A percentile compares a stretch with the other conserved stretches of the same genome.
Evolutionary conservation across 495 filamentous ascomycete species (phyloP).

Genomic region (Podospora anserina): DNA sequence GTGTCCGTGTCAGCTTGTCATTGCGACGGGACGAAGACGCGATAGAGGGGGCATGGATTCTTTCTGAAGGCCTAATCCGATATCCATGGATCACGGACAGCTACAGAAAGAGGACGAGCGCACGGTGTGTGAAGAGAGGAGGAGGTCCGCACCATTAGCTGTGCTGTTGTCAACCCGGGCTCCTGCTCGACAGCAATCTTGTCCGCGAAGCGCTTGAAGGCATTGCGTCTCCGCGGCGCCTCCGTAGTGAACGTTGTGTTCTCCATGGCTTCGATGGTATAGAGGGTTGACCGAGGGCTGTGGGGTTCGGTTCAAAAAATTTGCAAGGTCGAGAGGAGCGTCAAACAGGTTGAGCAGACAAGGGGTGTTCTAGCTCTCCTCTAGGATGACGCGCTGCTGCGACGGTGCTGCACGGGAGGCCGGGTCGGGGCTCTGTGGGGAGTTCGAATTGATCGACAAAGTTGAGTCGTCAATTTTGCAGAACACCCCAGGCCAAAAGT

Average conservation of each 20-base stretch:
- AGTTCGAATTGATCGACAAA: not conserved
- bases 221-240: conserved; percentile 15
- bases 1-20: conserved; percentile 3
- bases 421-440: not conserved
- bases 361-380: not conserved
- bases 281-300: no score
- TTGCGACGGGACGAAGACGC: no score
- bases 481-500: no score
- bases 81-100: not conserved
- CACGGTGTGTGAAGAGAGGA: conserved; percentile 2
- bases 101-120: not conserved
- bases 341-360: not conserved
- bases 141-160: conserved; percentile 62
- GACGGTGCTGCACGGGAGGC: not conserved
- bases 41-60: not conserved
- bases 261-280: not conserved
- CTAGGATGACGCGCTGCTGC: not conserved
- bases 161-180: conserved; percentile 73
- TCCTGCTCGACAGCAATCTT: conserved; percentile 68
- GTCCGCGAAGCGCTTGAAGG: conserved; percentile 33
- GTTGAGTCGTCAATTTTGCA: not conserved
- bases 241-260: not conserved
- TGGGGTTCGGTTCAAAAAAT: not conserved
- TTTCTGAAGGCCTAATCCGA: not conserved
- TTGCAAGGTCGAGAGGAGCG: not conserved